Evolutionary conservation across 116 monocot genomes (phyloP), one percentile per base, ranked within the genome.

Genomic region (Posidonia oceanica): DNA sequence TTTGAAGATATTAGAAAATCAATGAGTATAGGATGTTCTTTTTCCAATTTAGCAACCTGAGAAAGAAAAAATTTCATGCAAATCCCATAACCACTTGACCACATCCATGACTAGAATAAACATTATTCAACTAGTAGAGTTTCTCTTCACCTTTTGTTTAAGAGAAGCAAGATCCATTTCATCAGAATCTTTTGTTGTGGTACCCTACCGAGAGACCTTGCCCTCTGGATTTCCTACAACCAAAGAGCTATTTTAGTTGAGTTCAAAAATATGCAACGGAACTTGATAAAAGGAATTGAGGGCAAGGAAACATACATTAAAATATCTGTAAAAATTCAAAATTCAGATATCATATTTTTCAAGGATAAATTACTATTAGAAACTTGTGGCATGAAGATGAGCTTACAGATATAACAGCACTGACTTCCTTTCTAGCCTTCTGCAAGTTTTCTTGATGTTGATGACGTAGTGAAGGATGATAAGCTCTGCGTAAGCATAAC

Each of bases 381-480:
- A 2, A 51, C 3, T 59, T 20, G 40, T 17, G 58, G 2, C 14
- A 66, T 53, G 2, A 41, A 20, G 42, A 37, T 18, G 70, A 71
- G 76, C 86, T 85, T 75, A 93, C 93, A 75, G 86, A 72, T 41
- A 64, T 72, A 72, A 79, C 77, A 81, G 74, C 70, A 71, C 77
- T 77, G 61, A 93, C 53, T 73, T 86, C 79, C 73, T 82, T 82
- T 75, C 58, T 88, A 54, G 86, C 84, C 23, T 73, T 80, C 39
- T 79, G 59, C 69, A 93, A 67, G 42, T 74, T 83, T 66, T 84
- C 80, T 58, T 68, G 82, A 78, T 88, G 74, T 59, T 79, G 76
- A 64, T 83, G 78, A 61, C 88, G 72, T 63, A 93, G 75, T 61
- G 88, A 54, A 71, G 93, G 93, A 78, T 93, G 88, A 68, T 84